These are phyloP conservation scores for Trichocladium antarcticum DNA, from an alignment of 495 filamentous ascomycete genomes.

Conservation along the genomic window DNA sequence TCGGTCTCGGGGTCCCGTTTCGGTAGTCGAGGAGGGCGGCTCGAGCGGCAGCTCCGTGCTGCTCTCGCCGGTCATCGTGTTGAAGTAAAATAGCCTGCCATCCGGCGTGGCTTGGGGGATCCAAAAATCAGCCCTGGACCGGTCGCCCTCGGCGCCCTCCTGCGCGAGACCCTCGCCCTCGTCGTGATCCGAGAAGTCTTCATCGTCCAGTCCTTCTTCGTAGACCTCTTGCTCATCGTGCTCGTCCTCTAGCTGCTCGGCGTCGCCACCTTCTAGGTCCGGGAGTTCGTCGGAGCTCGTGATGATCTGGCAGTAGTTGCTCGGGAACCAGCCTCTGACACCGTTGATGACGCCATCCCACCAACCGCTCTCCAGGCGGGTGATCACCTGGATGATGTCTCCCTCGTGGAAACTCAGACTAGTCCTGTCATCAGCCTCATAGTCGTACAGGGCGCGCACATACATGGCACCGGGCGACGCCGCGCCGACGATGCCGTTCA, in stretches of 20 bases:
- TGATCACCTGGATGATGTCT: slow-evolving; percentile 95
- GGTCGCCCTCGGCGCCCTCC: slow-evolving; percentile 55
- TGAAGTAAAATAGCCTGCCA: slow-evolving; percentile 93
- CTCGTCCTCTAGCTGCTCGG: slow-evolving; percentile 62
- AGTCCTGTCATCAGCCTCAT: slow-evolving; percentile 90
- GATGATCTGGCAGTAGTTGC: slow-evolving; percentile 91
- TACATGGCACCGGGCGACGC: slow-evolving; percentile 71
- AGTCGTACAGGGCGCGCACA: slow-evolving; percentile 93
- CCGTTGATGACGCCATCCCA: slow-evolving; percentile 97
- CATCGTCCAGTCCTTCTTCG: slow-evolving; percentile 29
- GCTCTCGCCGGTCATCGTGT: slow-evolving; percentile 85
- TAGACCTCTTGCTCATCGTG: slow-evolving; percentile 42
- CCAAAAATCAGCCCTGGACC: slow-evolving; percentile 92
- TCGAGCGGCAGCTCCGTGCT: slow-evolving; percentile 90
- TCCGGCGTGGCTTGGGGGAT: slow-evolving; percentile 95
- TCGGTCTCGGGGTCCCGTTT: slow-evolving; percentile 76
- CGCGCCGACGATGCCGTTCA: slow-evolving; percentile 61
- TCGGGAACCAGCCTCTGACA: slow-evolving; percentile 94
- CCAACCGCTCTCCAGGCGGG: slow-evolving; percentile 95
- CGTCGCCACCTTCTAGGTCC: slow-evolving; percentile 48
- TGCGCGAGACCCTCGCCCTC: slow-evolving; percentile 51
- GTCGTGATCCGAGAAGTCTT: slow-evolving; percentile 29
- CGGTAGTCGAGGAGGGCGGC: slow-evolving; percentile 67
- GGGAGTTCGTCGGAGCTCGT: slow-evolving; percentile 55
- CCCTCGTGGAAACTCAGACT: slow-evolving; percentile 92